phyloP scores from a whole-genome alignment of 2,329 filamentous ascomycete genomes.

The Pyrenophora teres region DNA sequence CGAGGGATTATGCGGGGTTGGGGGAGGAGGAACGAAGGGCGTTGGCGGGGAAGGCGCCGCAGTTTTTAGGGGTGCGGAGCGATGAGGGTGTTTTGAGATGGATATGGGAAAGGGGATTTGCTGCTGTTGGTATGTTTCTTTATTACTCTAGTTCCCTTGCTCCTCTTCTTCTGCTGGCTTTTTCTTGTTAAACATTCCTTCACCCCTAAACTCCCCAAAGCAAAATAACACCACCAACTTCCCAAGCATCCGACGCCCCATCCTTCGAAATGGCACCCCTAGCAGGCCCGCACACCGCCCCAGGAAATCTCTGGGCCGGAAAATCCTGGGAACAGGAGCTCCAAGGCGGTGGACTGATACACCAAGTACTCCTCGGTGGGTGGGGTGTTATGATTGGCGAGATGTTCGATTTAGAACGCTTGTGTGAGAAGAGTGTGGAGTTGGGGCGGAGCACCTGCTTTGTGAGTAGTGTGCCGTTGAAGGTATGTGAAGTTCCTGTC shows the following conservation, averaged over 20 bases:
- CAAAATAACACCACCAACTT: not conserved
- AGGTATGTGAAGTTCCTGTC: conserved; percentile 39
- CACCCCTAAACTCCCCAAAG: not conserved
- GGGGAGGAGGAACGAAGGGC: conserved; percentile 27
- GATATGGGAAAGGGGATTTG: conserved; percentile 55
- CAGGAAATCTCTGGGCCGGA: conserved; percentile 42
- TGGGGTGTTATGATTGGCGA: conserved; percentile 49
- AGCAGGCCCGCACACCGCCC: conserved; percentile 37
- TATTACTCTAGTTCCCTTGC: not conserved
- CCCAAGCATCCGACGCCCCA: conserved; percentile 46
- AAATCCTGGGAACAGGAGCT: conserved; percentile 43
- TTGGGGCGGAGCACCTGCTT: conserved; percentile 63
- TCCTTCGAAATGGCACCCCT: conserved; percentile 53
- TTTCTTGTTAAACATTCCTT: not conserved
- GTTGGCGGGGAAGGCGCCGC: conserved; percentile 34
- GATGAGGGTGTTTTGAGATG: conserved; percentile 46
- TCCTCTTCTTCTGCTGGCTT: not conserved
- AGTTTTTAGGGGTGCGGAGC: conserved; percentile 50
- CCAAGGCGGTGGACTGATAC: conserved; percentile 42
- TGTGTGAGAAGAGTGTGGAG: conserved; percentile 59
- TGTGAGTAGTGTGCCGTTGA: conserved; percentile 64
- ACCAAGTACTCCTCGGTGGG: conserved; percentile 42
- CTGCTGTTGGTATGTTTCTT: conserved; percentile 44
- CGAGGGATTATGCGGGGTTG: conserved; percentile 44
- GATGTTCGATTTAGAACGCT: conserved; percentile 54